These are phyloP conservation scores for Aspergillus indologenus DNA, from an alignment of 495 filamentous ascomycete genomes.

Conservation along the genomic window DNA sequence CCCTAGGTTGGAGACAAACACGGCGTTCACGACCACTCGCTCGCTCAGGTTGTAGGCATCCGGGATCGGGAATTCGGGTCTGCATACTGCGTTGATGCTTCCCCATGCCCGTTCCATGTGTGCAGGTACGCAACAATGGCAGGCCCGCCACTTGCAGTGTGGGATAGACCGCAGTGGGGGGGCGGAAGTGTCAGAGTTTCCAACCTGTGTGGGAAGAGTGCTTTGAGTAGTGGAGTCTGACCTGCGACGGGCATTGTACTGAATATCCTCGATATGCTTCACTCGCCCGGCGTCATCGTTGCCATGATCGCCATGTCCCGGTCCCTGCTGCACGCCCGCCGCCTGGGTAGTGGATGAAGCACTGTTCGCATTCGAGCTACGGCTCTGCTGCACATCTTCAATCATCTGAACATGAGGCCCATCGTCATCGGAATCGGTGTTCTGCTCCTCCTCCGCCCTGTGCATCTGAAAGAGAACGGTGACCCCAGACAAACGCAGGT, in stretches of 20 bases:
- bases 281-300: neutral
- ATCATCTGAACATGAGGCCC: neutral
- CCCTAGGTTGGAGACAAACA: conserved; percentile 15
- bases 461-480: neutral
- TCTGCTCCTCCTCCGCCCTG: neutral
- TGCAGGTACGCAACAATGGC: conserved; percentile 47
- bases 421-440: neutral
- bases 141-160: conserved; percentile 51
- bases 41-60: conserved; percentile 18
- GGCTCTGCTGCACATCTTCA: neutral
- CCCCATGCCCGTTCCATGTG: conserved; percentile 44
- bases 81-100: conserved; percentile 46
- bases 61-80: conserved; percentile 18
- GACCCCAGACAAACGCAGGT: neutral
- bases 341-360: too few species aligned
- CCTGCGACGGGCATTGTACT: too few species aligned
- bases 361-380: neutral
- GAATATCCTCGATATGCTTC: neutral
- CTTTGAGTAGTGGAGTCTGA: too few species aligned
- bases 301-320: neutral
- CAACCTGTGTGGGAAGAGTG: neutral
- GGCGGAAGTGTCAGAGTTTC: conserved; percentile 27
- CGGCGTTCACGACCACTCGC: conserved; percentile 10
- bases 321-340: neutral
- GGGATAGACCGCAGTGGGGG: conserved; percentile 12